phyloP scores from a whole-genome alignment of 2,329 filamentous ascomycete genomes.

The Trichothecium roseum region DNA sequence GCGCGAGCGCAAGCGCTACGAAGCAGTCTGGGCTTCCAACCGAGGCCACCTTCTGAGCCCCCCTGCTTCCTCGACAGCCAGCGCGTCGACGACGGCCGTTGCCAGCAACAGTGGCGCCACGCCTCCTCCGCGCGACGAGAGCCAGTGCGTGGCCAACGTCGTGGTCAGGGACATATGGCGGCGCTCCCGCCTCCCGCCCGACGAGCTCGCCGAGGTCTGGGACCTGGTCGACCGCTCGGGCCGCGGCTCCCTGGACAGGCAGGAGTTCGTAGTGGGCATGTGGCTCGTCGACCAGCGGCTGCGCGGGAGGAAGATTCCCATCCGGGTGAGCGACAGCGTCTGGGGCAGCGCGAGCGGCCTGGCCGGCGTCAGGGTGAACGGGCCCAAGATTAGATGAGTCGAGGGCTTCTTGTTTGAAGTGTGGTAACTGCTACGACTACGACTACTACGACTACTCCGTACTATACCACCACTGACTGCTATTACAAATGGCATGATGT shows the following conservation, averaged over 20 bases:
- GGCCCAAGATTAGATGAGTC: conserved; percentile 14
- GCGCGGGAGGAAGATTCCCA: conserved; percentile 68
- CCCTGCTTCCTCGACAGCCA: background rate
- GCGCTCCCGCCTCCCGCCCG: conserved; percentile 54
- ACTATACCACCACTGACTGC: no score
- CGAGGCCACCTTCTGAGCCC: conserved; percentile 42
- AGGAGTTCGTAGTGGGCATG: conserved; percentile 74
- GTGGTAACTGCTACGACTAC: no score
- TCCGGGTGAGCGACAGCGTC: conserved; percentile 60
- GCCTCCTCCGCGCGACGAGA: conserved; percentile 43
- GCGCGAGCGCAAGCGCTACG: conserved; percentile 68
- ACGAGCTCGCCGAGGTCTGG: conserved; percentile 69
- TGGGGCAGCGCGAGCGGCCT: conserved; percentile 54
- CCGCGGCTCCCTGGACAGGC: conserved; percentile 46
- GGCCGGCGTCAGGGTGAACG: conserved; percentile 31
- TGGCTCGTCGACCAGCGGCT: conserved; percentile 76
- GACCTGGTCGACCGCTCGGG: conserved; percentile 54
- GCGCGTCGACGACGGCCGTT: conserved; percentile 4
- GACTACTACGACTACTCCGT: no score
- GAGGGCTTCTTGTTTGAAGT: no score
- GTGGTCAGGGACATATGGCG: conserved; percentile 68
- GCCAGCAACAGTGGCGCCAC: conserved; percentile 12
- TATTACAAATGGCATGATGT: no score
- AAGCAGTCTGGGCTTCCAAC: conserved; percentile 78
- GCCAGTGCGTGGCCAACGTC: conserved; percentile 46